Evolutionary conservation across 2,329 filamentous ascomycete genomes (phyloP).

Genomic region (Aspergillus sp.): DNA sequence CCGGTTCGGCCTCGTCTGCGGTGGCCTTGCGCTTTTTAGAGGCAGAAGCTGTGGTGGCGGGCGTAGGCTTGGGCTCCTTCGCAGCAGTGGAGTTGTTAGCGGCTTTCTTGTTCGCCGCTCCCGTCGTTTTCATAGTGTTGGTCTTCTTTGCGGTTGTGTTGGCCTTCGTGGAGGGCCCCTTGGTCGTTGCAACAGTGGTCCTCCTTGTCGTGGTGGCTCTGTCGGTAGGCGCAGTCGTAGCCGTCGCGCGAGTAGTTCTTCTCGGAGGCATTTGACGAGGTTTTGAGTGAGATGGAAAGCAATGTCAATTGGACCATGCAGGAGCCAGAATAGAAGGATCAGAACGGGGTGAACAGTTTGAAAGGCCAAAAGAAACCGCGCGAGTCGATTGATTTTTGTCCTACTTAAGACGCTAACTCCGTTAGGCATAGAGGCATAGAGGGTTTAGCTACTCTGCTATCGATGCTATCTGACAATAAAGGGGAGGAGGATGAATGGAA

Average conservation of each 20-base stretch:
- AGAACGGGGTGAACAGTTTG: no score
- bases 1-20: constrained; percentile 16
- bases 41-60: constrained; percentile 8
- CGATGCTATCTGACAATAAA: no score
- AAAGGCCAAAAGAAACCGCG: no score
- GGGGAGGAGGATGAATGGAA: no score
- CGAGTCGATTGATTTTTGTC: no score
- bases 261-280: constrained; percentile 20
- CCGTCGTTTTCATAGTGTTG: constrained; percentile 12
- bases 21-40: constrained; percentile 31
- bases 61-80: constrained; percentile 11
- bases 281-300: no score
- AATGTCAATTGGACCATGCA: no score
- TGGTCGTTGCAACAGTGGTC: constrained; percentile 7
- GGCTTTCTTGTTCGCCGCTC: constrained; percentile 13
- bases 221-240: constrained; percentile 11
- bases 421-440: no score
- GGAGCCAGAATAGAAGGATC: no score
- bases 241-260: constrained; percentile 10
- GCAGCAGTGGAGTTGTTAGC: constrained; percentile 8
- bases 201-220: constrained; percentile 7
- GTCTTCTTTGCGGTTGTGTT: constrained; percentile 11
- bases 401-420: no score
- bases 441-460: no score
- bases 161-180: constrained; percentile 14